These are phyloP conservation scores for Fusarium beomiforme DNA, from an alignment of 2,329 filamentous ascomycete species.

Conservation along the genomic window DNA sequence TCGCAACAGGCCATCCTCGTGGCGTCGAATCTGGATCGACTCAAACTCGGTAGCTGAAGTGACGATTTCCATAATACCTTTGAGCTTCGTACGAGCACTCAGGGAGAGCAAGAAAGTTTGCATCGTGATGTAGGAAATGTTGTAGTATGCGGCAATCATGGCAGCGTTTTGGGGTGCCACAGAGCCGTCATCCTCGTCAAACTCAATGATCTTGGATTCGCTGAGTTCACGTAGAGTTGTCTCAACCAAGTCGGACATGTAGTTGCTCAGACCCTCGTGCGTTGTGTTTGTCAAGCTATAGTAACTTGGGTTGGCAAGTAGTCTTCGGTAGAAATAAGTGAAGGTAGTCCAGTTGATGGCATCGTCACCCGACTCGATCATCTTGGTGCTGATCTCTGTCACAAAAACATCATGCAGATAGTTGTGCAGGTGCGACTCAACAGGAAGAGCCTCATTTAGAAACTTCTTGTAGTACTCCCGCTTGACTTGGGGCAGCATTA, in stretches of 20 bases:
- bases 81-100: slow-evolving; percentile 88
- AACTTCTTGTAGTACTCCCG: slow-evolving; percentile 99
- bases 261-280: slow-evolving; percentile 92
- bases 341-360: slow-evolving; percentile 99
- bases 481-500: slow-evolving; percentile 95
- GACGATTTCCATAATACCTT: slow-evolving; percentile 95
- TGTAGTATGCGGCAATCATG: slow-evolving; percentile 99
- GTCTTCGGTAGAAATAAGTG: slow-evolving; percentile 95
- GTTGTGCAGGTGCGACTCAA: slow-evolving; percentile 92
- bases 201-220: slow-evolving; percentile 94
- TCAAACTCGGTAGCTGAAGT: slow-evolving; percentile 98
- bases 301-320: slow-evolving; percentile 95
- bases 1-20: slow-evolving; percentile 87
- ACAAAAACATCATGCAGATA: slow-evolving; percentile 97
- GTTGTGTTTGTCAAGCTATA: slow-evolving; percentile 90
- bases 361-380: slow-evolving; percentile 94
- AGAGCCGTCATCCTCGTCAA: slow-evolving; percentile 92
- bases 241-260: slow-evolving; percentile 94
- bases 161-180: slow-evolving; percentile 92
- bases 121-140: slow-evolving; percentile 99
- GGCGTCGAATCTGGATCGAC: slow-evolving; percentile 89
- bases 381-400: slow-evolving; percentile 95
- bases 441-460: slow-evolving; percentile 91
- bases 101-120: slow-evolving; percentile 96
- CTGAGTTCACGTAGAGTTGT: slow-evolving; percentile 88